Evolutionary conservation across 345 rosid species (phyloP).

Genomic region (Syzygium aromaticum): DNA sequence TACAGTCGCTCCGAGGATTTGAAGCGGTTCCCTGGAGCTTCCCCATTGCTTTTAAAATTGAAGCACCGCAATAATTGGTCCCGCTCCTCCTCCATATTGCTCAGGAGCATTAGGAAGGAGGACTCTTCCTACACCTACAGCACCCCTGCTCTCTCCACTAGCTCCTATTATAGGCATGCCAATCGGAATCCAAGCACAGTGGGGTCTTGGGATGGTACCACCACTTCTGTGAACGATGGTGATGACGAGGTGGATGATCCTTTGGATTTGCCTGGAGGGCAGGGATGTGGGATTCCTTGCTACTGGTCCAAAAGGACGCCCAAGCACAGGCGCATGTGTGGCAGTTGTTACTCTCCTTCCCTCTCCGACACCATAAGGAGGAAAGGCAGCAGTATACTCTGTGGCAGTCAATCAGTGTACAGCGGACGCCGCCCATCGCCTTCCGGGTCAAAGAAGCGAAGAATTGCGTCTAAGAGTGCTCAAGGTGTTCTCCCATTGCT

Average conservation of each 20-base stretch:
- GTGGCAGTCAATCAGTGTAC: conserved; percentile 61
- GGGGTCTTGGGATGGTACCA: conserved; percentile 90
- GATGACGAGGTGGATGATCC: conserved; percentile 70
- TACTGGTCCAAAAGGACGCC: conserved; percentile 84
- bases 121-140: conserved; percentile 71
- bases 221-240: conserved; percentile 70
- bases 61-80: conserved; percentile 55
- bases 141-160: conserved; percentile 83
- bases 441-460: conserved; percentile 37
- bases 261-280: conserved; percentile 74
- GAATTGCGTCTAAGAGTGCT: conserved; percentile 49
- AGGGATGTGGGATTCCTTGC: conserved; percentile 94
- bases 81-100: conserved; percentile 42
- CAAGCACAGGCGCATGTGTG: conserved; percentile 57
- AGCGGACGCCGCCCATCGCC: conserved; percentile 38
- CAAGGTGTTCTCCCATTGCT: conserved; percentile 82
- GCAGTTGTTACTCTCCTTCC: conserved; percentile 88
- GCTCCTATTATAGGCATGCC: conserved; percentile 61
- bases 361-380: conserved; percentile 79
- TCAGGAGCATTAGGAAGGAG: conserved; percentile 45
- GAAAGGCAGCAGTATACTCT: conserved; percentile 79
- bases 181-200: conserved; percentile 54
- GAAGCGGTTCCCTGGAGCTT: conserved; percentile 39
- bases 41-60: conserved; percentile 56
- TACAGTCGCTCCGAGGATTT: conserved; percentile 49